Base-by-base conservation (phyloP, 768 basidiomycete species). In the Solioccasus polychromus region DNA sequence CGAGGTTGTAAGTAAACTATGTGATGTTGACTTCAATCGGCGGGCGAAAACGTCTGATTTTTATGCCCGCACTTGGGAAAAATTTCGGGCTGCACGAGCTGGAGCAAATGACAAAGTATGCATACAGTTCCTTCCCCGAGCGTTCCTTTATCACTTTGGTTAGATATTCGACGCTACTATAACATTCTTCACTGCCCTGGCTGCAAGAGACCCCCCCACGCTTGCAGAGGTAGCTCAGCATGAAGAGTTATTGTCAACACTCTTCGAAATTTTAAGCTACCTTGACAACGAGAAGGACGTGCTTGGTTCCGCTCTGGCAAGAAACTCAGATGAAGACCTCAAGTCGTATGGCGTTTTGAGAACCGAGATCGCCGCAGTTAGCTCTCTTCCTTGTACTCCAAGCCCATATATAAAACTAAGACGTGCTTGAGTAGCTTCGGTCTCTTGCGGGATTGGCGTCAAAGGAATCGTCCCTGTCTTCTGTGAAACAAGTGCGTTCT, bases 31-130 rank as follows among this genome's bases (percentile, higher is more conserved):
- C 10, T 92, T 92, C 56, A 72, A 79, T n/a, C 80, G 89, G 4
- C 85, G 85, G 54, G 87, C 88, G 3, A 87, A 83, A 53, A 80
- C 83, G 0, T 79, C 87, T 0, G 88, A 91, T 56, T 88, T 90
- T 47, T 72, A 83, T 22, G 64, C 68, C 12, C 76, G 74, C 30
- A 80, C 85, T 2, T 92, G 87, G 86, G 79, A 83, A 42, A 71
- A 79, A 10, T 70, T 91, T 29, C 58, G 72, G 34, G 69, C 67
- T 8, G 79, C 82, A 3, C 82, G 81, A 3, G 83, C 74, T 14
- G 82, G 82, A 2, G 66, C 66, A 31, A 76, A 74, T 6, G 81
- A 86, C 51, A 88, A 85, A 56, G 77, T 72, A 64, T 57, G 68
- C 73, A 63, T 35, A 8, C 44, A 18, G 39, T 29, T 24, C 14